Evolutionary conservation across 1,284 basidiomycete genomes (phyloP), one percentile per base, ranked within the genome.

Genomic region (Austropuccinia psidii): DNA sequence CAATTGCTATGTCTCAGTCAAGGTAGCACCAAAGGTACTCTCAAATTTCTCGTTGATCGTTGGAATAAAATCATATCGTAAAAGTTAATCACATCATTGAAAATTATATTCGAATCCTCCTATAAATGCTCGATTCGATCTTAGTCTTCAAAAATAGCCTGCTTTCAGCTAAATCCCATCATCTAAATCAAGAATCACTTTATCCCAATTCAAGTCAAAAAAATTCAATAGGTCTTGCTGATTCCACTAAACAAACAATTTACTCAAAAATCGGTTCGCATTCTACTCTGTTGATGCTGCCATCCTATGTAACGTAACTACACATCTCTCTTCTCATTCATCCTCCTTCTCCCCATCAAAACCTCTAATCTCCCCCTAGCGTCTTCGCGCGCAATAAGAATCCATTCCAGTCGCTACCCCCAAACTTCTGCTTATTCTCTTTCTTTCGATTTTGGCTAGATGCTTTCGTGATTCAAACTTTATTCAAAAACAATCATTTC

Each of bases 291-390:
- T 50, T 67, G 27, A 67, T 67, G 64, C 24, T 67, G 11, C 64
- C 64, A 54, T 67, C 64, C n/a, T 49, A 67, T 24, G 64, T 67
- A 54, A 67, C 64, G 64, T 67, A 54, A 67, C 19, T n/a, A 9
- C 24, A 2, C 21, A 1, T 66, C 39, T n/a, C 41, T 45, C 41
- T 45, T n/a, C 41, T 39, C 62, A 37, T 27, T n/a, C 15, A 15
- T 4, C 21, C 1, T 66, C 39, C 41, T n/a, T 45, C 41, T 45
- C 41, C 41, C 33, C 62, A 37, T 19, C 29, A 31, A 43, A 62
- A 27, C 33, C 21, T 43, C 37, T 45, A 45, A 11, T 11, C n/a
- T n/a, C n/a, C n/a, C n/a, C n/a, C n/a, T n/a, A n/a, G n/a, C n/a
- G n/a, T n/a, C n/a, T n/a, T n/a, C n/a, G n/a, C n/a, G n/a, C n/a